Evolutionary conservation across 1,284 basidiomycete genomes (phyloP), one percentile per base, ranked within the genome.

Genomic region (Pyrrhoderma lamaoense): DNA sequence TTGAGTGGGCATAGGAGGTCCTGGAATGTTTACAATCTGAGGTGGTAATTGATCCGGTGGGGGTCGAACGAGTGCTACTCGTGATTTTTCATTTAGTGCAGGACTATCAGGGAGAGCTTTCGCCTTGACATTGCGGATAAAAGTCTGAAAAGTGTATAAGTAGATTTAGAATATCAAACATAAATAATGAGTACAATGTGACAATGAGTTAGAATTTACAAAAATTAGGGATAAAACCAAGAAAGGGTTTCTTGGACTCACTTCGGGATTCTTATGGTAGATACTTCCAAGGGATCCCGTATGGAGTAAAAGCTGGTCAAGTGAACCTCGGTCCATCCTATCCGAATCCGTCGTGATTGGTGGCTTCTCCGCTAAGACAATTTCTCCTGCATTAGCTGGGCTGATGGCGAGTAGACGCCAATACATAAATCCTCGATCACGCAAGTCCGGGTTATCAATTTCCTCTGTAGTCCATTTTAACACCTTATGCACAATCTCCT

Each of bases 391-490:
- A 1, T 88, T 85, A 1, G 84, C 73, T 1, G 96, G 93, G 65
- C 97, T 93, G 59, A 93, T 87, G 1, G 95, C 95, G 36, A 99
- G 77, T 69, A 99, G 75, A 44, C 96, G 84, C 95, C 95, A 99
- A 70, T 99, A 99, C 88, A 99, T 98, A 72, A 95, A 99, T 0
- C 95, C 96, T 55, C 96, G 77, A 68, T 99, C 96, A 27, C 96
- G 80, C 39, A 97, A 74, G 70, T 99, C 96, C 4, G 96, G 94
- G 64, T 96, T 97, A 66, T 98, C 95, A 52, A 95, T 84, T 59
- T 98, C 90, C 66, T 99, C 96, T 2, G 96, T 99, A 13, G 93
- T 87, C 83, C 92, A 94, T 65, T 98, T 97, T 36, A 99, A 73
- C 9, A 99, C 90, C 62, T 93, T 93, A 66, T 94, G 93, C 0